Evolutionary conservation across 2,329 filamentous ascomycete species (phyloP), one percentile per base, ranked within the genome.

Genomic region (Aspergillus melleus): DNA sequence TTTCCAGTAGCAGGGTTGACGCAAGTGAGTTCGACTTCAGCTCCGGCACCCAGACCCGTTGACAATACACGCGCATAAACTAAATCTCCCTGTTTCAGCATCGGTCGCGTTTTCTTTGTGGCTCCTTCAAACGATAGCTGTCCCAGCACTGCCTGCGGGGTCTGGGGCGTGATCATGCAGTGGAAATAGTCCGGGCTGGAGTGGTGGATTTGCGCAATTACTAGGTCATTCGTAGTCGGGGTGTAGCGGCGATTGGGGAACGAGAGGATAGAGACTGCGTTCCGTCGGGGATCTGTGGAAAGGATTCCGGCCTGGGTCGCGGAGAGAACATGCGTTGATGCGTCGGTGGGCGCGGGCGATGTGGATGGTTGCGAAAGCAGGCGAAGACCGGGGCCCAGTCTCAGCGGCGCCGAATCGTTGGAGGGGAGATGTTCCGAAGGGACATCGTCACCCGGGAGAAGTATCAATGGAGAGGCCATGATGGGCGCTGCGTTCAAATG

Each of bases 71-170:
- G 90, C 42, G 93, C 94, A 78, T 98, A 98, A 39, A 98, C 91
- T 29, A 97, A 80, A 55, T 91, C 87, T 42, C 92, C 92, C 14
- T 86, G 72, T 29, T 83, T 80, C 49, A 98, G 84, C 64, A 91
- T 84, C 0, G 95, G 95, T 1, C 93, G 85, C 2, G 91, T 96
- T 79, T 98, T 98, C 76, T 93, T 95, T 49, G 90, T 92, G 19
- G 92, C 95, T 64, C 88, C 88, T 77, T 98, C 94, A 74, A 99
- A 99, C n/a, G 92, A 87, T 20, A 98, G 84, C 66, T 96, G 90
- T 0, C 91, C 92, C 1, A 98, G 86, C 19, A 90, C 81, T 1
- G 90, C 92, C 61, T 79, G 77, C 0, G 83, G 78, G 6, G 83
- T 84, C 69, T 87, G 80, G 9, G 84, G 83, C 29, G 91, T 89